Evolutionary conservation across 805 yeast species (phyloP).

Genomic region (Kuraishia hungarica): DNA sequence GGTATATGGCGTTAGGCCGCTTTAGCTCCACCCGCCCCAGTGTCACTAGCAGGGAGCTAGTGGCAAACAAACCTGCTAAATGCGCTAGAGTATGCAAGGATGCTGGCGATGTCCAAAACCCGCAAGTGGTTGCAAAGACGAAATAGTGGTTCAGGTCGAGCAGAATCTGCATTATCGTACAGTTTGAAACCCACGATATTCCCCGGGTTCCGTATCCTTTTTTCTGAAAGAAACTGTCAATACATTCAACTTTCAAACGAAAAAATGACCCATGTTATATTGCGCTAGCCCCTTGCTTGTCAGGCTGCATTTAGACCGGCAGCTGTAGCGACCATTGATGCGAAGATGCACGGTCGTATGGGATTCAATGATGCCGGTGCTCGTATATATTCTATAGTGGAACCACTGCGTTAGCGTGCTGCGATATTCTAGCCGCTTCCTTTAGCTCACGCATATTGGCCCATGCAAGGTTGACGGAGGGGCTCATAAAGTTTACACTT

Average conservation of each 20-base stretch:
- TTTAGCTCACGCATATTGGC: not conserved
- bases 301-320: not conserved
- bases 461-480: not conserved
- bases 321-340: not conserved
- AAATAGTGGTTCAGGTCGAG: too few relatives aligned
- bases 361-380: not conserved
- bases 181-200: too few relatives aligned
- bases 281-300: not conserved
- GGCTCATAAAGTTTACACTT: not conserved
- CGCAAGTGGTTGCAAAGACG: not conserved
- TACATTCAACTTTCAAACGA: not conserved
- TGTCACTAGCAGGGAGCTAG: not conserved
- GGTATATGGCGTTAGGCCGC: not conserved
- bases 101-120: not conserved
- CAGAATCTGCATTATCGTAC: too few relatives aligned
- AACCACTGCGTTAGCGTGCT: not conserved
- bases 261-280: too few relatives aligned
- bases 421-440: not conserved
- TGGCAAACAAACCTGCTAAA: not conserved
- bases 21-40: not conserved
- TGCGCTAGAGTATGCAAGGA: not conserved
- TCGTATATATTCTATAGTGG: not conserved
- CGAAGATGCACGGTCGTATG: not conserved
- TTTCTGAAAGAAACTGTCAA: not conserved
- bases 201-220: too few relatives aligned